These are phyloP conservation scores for Trichoderma atrobrunneum DNA, from an alignment of 2,329 filamentous ascomycete species.

Conservation along the genomic window DNA sequence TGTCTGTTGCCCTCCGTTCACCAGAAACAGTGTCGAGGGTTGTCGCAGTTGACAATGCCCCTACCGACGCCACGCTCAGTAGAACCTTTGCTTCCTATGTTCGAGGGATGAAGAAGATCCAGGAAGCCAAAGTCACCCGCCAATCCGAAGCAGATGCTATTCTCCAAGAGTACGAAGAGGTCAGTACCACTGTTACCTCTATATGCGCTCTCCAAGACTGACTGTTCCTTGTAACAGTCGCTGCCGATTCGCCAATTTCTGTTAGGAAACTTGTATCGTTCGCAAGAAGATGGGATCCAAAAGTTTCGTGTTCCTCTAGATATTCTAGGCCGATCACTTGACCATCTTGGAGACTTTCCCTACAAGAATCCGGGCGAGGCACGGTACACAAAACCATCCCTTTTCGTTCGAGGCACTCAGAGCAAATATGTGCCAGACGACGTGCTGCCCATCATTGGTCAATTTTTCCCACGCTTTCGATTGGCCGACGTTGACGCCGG, in stretches of 20 bases:
- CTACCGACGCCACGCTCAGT: conserved; percentile 72
- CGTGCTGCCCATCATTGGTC: conserved; percentile 71
- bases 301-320: conserved; percentile 78
- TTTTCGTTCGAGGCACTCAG: conserved; percentile 76
- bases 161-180: conserved; percentile 69
- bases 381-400: conserved; percentile 71
- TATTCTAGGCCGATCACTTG: conserved; percentile 64
- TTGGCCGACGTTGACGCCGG: conserved; percentile 73
- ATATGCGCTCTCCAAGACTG: neutral
- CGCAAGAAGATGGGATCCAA: conserved; percentile 49
- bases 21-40: conserved; percentile 67
- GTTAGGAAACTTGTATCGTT: conserved; percentile 74
- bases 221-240: conserved; percentile 37
- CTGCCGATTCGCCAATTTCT: conserved; percentile 85
- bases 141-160: conserved; percentile 80
- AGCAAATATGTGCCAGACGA: conserved; percentile 82
- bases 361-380: conserved; percentile 68
- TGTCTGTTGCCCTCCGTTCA: conserved; percentile 74
- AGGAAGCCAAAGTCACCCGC: conserved; percentile 62
- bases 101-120: conserved; percentile 78
- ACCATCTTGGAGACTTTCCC: conserved; percentile 83
- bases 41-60: conserved; percentile 88
- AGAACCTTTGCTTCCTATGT: conserved; percentile 78
- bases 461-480: conserved; percentile 77
- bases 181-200: conserved; percentile 29